Base-by-base conservation (phyloP, 1,284 basidiomycete species). In the Rhodotorula sp. region DNA sequence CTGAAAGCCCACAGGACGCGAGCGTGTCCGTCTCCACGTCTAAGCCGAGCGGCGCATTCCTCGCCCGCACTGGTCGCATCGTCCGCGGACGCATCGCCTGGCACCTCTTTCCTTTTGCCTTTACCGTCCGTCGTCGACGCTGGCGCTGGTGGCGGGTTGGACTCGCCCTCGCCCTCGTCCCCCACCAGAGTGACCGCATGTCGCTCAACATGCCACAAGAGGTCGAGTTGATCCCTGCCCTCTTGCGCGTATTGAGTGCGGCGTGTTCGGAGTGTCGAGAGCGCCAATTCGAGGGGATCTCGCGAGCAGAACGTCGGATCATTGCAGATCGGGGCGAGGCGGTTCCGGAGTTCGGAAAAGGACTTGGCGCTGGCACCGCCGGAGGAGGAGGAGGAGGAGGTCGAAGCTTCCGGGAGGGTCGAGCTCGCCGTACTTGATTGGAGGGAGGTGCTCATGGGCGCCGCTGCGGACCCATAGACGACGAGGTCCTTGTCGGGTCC, bases 1-100 rank as follows among this genome's bases (percentile, higher is more conserved):
- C 57, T 26, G 52, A 76, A 76, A 5, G 68, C 75, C 75, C 75
- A 76, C 23, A 76, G 49, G n/a, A 54, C 43, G 54, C 72, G 45
- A 12, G 66, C 69, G 19, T 56, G 56, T 52, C 1, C 60, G 63
- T 26, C 19, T 34, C 69, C 8, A 28, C 61, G 3, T 18, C 55
- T 6, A 7, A 43, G 38, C 34, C 34, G 8, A 10, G 38, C 38
- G 38, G 38, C 10, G 12, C 55, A 21, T 59, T 34, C 2, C 66
- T 60, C 18, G 38, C 38, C 12, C 38, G 38, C 38, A 43, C 28
- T n/a, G 6, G 21, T 48, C 14, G 38, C 34, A 21, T 8, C 57
- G 18, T 7, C 16, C 49, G 54, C 38, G 21, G 21, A n/a, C 28
- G 49, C 43, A 19, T 31, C 49, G 3, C n/a, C 55, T 8, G 19